Evolutionary conservation across 352 stramenopile genomes (phyloP).

Genomic region (Phytophthora macrochlamydospora): DNA sequence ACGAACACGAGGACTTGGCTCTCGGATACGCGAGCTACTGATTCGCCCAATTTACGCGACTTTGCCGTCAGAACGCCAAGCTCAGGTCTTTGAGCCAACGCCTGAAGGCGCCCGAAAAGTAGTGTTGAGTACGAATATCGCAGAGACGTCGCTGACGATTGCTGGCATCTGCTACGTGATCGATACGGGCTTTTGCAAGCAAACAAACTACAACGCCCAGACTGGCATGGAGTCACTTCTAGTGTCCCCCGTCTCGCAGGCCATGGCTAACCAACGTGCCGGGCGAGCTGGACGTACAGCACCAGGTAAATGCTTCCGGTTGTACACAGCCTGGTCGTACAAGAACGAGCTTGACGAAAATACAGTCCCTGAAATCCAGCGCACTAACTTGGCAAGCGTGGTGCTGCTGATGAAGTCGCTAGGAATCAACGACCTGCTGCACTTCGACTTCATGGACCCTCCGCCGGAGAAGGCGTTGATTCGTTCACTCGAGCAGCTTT

Average conservation of each 20-base stretch:
- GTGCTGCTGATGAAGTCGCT: conserved; percentile 99
- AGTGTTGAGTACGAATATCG: conserved; percentile 99
- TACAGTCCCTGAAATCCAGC: conserved; percentile 98
- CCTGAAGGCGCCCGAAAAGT: conserved; percentile 97
- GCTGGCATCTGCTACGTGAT: conserved; percentile 99
- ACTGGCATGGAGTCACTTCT: conserved; percentile 99
- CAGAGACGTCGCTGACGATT: conserved; percentile 99
- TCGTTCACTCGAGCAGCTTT: conserved; percentile 97
- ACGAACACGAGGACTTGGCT: conserved; percentile 93
- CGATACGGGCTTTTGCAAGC: conserved; percentile 99
- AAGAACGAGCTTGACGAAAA: conserved; percentile 99
- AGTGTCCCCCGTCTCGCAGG: conserved; percentile 97
- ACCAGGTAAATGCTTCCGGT: conserved; percentile 98
- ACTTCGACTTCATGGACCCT: conserved; percentile 99
- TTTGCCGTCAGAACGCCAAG: conserved; percentile 97
- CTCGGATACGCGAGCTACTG: conserved; percentile 97
- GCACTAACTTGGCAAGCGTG: conserved; percentile 95
- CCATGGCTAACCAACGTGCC: conserved; percentile 96
- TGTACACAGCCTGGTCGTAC: conserved; percentile 99
- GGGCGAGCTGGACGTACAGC: conserved; percentile 95
- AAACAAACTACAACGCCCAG: conserved; percentile 99
- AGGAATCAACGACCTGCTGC: conserved; percentile 98
- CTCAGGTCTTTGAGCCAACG: conserved; percentile 99
- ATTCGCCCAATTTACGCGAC: conserved; percentile 99
- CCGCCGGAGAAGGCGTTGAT: conserved; percentile 99